These are phyloP conservation scores for Floccularia luteovirens DNA, from an alignment of 768 basidiomycete species.

Conservation along the genomic window DNA sequence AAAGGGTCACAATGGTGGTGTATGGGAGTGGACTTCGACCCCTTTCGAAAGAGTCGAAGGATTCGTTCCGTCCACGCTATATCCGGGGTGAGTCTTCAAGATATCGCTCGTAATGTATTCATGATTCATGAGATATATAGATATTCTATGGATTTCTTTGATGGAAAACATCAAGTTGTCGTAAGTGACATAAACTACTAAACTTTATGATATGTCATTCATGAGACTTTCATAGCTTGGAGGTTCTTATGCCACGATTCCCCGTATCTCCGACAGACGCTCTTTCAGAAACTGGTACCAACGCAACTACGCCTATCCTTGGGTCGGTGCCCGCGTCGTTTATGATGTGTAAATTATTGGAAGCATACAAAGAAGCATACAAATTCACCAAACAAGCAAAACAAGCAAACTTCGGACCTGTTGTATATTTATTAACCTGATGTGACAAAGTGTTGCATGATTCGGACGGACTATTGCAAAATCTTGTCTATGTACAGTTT, in stretches of 20 bases:
- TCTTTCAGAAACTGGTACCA: conserved; percentile 90
- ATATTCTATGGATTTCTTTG: conserved; percentile 88
- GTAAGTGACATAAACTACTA: conserved; percentile 38
- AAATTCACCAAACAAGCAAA: no score
- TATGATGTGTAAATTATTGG: conserved; percentile 24
- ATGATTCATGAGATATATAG: conserved; percentile 21
- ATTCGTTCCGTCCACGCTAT: conserved; percentile 66
- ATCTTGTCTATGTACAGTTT: no score
- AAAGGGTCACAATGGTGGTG: conserved; percentile 83
- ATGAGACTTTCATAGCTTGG: conserved; percentile 52
- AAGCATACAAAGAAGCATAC: not conserved
- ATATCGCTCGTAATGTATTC: conserved; percentile 1
- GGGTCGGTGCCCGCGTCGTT: conserved; percentile 66
- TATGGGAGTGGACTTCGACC: conserved; percentile 98
- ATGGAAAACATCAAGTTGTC: conserved; percentile 78
- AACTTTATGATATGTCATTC: conserved; percentile 5
- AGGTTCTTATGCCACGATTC: conserved; percentile 83
- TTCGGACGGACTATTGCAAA: no score
- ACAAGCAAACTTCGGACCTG: no score
- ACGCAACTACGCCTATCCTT: conserved; percentile 84
- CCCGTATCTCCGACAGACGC: conserved; percentile 69
- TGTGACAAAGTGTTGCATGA: no score
- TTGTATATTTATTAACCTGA: no score
- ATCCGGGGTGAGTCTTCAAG: conserved; percentile 63
- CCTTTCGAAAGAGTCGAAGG: conserved; percentile 64